Evolutionary conservation across 352 stramenopile genomes (phyloP).

Genomic region (Pythium utonaiense): DNA sequence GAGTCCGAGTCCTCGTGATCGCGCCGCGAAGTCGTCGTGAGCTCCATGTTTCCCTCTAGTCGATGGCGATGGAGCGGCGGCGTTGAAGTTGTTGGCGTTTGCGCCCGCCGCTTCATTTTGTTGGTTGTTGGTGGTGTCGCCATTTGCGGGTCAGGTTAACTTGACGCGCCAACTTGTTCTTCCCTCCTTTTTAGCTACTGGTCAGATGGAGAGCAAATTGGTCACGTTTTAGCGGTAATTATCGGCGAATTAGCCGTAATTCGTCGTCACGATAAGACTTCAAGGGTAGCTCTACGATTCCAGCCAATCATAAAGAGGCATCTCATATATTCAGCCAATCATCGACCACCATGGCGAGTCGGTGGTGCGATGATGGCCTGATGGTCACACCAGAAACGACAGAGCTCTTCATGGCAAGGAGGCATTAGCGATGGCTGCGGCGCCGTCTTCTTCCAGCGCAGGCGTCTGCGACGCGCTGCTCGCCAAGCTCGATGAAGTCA

Average conservation of each 20-base stretch:
- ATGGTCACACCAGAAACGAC: not conserved
- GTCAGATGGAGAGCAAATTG: not conserved
- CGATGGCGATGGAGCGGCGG: not conserved
- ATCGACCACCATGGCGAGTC: not conserved
- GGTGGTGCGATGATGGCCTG: not conserved
- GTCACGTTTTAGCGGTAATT: not conserved
- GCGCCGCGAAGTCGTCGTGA: not conserved
- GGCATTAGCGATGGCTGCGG: constrained; percentile 10
- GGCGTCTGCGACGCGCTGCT: constrained; percentile 62
- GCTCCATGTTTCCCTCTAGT: constrained; percentile 1
- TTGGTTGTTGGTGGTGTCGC: constrained; percentile 18
- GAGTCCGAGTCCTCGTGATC: not conserved
- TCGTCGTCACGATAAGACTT: not conserved
- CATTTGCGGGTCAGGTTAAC: constrained; percentile 7
- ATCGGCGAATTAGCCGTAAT: no score
- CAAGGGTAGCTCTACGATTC: not conserved
- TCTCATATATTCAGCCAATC: not conserved
- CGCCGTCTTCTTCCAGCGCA: constrained; percentile 12
- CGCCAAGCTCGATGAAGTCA: constrained; percentile 81
- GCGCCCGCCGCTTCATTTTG: not conserved
- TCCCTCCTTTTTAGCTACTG: not conserved
- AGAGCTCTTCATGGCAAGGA: constrained; percentile 14
- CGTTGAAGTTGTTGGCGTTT: constrained; percentile 2
- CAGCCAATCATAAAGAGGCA: not conserved
- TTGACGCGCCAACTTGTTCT: constrained; percentile 1